These are phyloP conservation scores for Lagerstroemia speciosa DNA, from an alignment of 345 rosid species.

Conservation along the genomic window DNA sequence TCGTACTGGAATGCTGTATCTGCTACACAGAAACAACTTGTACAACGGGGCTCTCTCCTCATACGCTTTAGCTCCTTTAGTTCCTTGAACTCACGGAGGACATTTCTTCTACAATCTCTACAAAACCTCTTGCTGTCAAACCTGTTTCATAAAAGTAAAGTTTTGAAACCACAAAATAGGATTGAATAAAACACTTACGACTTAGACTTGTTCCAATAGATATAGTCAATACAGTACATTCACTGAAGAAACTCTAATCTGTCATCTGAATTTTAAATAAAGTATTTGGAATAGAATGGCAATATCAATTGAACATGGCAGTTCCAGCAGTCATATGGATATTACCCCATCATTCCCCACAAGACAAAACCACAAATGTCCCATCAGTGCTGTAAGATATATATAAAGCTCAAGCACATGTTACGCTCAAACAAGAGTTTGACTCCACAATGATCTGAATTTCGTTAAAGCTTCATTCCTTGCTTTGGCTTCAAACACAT, in stretches of 20 bases:
- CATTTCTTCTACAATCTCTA: constrained; percentile 91
- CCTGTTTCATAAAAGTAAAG: constrained; percentile 28
- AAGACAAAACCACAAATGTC: neutral
- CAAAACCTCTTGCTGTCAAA: constrained; percentile 97
- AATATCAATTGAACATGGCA: neutral
- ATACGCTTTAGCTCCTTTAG: constrained; percentile 88
- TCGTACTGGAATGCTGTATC: constrained; percentile 78
- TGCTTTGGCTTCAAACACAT: no score
- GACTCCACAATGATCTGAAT: no score
- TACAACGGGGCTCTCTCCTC: constrained; percentile 80
- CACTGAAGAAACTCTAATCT: neutral
- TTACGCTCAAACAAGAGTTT: no score
- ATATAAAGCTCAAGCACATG: no score
- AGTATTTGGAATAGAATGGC: neutral
- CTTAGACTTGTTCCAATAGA: neutral
- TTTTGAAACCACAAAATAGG: no score
- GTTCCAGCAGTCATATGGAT: neutral
- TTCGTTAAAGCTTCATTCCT: no score
- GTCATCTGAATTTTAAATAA: neutral
- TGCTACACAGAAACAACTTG: constrained; percentile 84
- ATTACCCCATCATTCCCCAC: neutral
- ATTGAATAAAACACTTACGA: neutral
- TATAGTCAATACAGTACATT: neutral
- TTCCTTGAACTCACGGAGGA: constrained; percentile 88
- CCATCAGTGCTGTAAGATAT: neutral